phyloP scores from a whole-genome alignment of 2,329 filamentous ascomycete species.

The Xylaria hypoxylon region DNA sequence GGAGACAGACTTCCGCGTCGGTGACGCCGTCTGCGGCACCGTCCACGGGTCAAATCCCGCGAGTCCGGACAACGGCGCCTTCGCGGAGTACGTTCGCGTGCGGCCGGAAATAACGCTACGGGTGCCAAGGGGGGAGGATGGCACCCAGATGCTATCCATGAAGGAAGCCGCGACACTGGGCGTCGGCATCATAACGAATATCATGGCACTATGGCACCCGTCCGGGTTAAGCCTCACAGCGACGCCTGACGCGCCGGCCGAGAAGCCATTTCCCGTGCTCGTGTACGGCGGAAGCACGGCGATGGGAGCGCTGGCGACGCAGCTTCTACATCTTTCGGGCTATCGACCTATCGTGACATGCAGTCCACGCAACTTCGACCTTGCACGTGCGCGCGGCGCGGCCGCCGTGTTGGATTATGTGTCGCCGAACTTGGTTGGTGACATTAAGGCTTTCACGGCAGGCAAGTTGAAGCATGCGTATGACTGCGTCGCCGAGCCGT shows the following conservation, averaged over 20 bases:
- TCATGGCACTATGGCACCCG: slow-evolving; percentile 17
- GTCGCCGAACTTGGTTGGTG: slow-evolving; percentile 55
- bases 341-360: slow-evolving; percentile 23
- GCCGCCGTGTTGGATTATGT: slow-evolving; percentile 63
- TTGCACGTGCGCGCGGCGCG: slow-evolving; percentile 57
- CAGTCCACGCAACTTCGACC: slow-evolving; percentile 22
- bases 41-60: background rate
- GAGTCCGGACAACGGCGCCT: slow-evolving; percentile 24
- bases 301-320: slow-evolving; percentile 31
- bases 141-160: background rate
- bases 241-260: slow-evolving; percentile 9
- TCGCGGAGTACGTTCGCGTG: slow-evolving; percentile 33
- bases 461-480: slow-evolving; percentile 58
- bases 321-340: slow-evolving; percentile 27
- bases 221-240: background rate
- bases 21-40: slow-evolving; percentile 23
- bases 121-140: too few species aligned
- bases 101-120: slow-evolving; percentile 12
- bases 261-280: slow-evolving; percentile 40
- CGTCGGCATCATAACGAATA: slow-evolving; percentile 15
- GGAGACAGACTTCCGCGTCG: slow-evolving; percentile 7
- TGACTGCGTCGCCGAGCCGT: slow-evolving; percentile 60
- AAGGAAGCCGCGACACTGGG: slow-evolving; percentile 28
- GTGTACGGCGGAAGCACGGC: slow-evolving; percentile 36
- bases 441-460: slow-evolving; percentile 60